phyloP scores from a whole-genome alignment of 441 rosid species.

The Rhodomyrtus psidioides region DNA sequence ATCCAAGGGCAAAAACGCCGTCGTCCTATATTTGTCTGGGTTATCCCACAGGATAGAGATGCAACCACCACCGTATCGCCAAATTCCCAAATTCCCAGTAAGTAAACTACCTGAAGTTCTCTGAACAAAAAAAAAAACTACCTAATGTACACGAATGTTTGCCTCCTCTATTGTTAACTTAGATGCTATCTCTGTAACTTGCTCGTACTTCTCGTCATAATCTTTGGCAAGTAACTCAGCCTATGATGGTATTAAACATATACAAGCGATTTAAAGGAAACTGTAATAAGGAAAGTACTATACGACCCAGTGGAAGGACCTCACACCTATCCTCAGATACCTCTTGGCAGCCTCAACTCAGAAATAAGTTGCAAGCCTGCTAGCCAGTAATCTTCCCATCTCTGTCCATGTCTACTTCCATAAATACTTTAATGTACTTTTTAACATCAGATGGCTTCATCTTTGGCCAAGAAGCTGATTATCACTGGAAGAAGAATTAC shows the following conservation, averaged over 20 bases:
- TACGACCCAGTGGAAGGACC: constrained; percentile 28
- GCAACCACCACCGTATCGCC: not conserved
- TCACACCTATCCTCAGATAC: constrained; percentile 84
- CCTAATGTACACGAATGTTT: constrained; percentile 79
- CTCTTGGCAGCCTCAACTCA: constrained; percentile 92
- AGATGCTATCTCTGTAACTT: constrained; percentile 89
- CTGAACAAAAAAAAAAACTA: constrained; percentile 3
- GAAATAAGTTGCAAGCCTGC: constrained; percentile 78
- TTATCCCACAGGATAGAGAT: not conserved
- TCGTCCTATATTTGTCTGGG: not conserved
- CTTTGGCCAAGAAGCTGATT: constrained; percentile 69
- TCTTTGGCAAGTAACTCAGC: constrained; percentile 79
- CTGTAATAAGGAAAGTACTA: not conserved
- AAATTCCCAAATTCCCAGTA: not conserved
- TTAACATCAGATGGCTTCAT: constrained; percentile 81
- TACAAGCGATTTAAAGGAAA: not conserved
- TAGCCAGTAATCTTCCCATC: constrained; percentile 91
- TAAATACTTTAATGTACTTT: constrained; percentile 77
- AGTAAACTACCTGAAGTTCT: not conserved
- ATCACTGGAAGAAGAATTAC: constrained; percentile 38
- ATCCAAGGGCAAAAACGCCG: too few relatives aligned
- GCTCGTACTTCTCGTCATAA: constrained; percentile 91
- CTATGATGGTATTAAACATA: constrained; percentile 31
- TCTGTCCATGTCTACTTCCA: constrained; percentile 83
- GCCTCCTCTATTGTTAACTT: constrained; percentile 92